Base-by-base conservation (phyloP, 1,284 basidiomycete species). In the Naganishia cerealis region DNA sequence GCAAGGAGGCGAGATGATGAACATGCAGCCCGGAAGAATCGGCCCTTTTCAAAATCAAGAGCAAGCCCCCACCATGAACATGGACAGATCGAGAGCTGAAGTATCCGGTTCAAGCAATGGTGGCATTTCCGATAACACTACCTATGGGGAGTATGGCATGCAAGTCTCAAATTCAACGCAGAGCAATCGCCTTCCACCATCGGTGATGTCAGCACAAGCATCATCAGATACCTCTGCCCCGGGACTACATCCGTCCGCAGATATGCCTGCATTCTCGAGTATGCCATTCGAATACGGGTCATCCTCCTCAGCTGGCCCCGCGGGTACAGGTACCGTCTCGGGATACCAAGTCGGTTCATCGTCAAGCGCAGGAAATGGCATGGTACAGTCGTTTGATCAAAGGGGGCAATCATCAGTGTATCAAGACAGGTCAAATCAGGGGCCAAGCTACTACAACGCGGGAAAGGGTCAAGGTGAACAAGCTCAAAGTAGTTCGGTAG, bases 321-420 rank as follows among this genome's bases (percentile, higher is more conserved):
- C 46, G n/a, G 55, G 40, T 15, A 48, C 29, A 8, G 42, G 42
- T 21, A 57, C 63, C 15, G 43, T 56, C n/a, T 56, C 63, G 29
- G 54, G 63, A 46, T 66, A 66, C n/a, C 54, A 66, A 42, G 63
- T 56, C 42, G 63, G 63, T 2, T 24, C 40, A 13, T 21, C 54
- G 21, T 12, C 54, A 21, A n/a, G 46, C 7, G 24, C n/a, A 13
- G 38, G 26, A 13, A 50, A n/a, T 26, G 36, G 40, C 15, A 39
- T 66, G 12, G 53, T 18, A 29, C 54, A 46, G 29, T 43, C 42
- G 16, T 15, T 56, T 10, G 63, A 43, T 9, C 63, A 66, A 29
- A 65, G 53, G 18, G 63, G 55, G 57, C 53, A 56, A n/a, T 33
- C 61, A 53, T 50, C 15, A 36, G 43, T 18, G 10, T 48, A 40